Evolutionary conservation across 1,284 basidiomycete genomes (phyloP), one percentile per base, ranked within the genome.

Genomic region (Filobasidium uniguttulatum): DNA sequence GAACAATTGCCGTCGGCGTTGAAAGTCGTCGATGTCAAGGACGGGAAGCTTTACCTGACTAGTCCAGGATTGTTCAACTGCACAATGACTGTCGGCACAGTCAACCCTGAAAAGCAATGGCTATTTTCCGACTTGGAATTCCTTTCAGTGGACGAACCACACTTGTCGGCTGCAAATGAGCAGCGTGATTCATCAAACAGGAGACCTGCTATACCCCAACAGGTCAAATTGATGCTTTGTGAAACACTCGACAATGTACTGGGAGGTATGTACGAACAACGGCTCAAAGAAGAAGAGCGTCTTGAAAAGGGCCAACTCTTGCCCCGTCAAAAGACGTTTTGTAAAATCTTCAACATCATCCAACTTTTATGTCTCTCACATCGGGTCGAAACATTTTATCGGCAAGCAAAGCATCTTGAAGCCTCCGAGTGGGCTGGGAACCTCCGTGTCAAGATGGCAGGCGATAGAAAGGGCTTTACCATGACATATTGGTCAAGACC

Each of bases 31-130:
- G 38, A 26, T 15, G 48, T 47, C 12, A 46, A 29, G 25, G 50
- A 52, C 23, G 50, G 50, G 20, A 52, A 52, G n/a, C 45, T 46
- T 5, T 52, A 52, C 28, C 44, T 52, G n/a, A 20, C 25, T 31
- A 41, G 41, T 17, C 35, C 30, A n/a, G 35, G 44, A 20, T 33
- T 52, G 12, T 47, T 52, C 26, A 46, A 52, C 30, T 52, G 45
- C 33, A 34, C 50, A 12, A n/a, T 52, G n/a, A 52, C 50, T 2
- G 34, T 52, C 15, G 50, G 50, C 0, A 40, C 45, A n/a, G 33
- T 47, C n/a, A 34, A 52, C 20, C 50, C 50, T 5, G 33, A 31
- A 6, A 41, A 41, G 37, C 50, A 52, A 22, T 52, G 50, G 50
- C 34, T 46, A 12, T 33, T 52, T 4, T 36, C 46, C 15, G 50